phyloP scores from a whole-genome alignment of 1,284 basidiomycete genomes.

The Cutaneotrichosporon curvatum region DNA sequence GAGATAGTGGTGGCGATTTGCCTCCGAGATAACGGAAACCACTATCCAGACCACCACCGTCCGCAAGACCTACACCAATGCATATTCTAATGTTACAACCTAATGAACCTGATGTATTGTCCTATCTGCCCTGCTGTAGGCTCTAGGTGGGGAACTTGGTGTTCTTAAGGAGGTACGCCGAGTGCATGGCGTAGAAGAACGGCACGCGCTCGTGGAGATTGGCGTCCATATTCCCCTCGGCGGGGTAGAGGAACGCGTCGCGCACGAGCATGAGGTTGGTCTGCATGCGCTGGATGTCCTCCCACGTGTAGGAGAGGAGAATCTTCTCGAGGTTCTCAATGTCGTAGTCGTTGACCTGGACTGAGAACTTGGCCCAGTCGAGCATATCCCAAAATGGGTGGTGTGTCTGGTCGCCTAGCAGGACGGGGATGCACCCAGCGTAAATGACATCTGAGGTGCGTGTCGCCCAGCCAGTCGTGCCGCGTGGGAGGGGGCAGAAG shows the following conservation, averaged over 20 bases:
- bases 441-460: conserved; percentile 42
- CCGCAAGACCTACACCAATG: no score
- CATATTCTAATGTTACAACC: no score
- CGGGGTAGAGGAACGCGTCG: conserved; percentile 42
- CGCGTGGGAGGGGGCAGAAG: conserved; percentile 43
- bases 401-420: conserved; percentile 36
- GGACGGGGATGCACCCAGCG: conserved; percentile 46
- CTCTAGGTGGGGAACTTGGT: conserved; percentile 1
- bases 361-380: conserved; percentile 42
- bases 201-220: conserved; percentile 22
- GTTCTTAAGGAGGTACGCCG: conserved; percentile 23
- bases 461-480: conserved; percentile 38
- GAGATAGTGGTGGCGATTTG: no score
- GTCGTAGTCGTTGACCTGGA: conserved; percentile 34
- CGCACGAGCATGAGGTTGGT: conserved; percentile 42
- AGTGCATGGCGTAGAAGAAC: conserved; percentile 37
- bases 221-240: conserved; percentile 21
- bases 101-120: no score
- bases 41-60: no score
- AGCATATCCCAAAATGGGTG: conserved; percentile 43
- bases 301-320: conserved; percentile 28
- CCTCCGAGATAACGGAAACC: no score
- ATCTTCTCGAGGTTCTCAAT: conserved; percentile 38
- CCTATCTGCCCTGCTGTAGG: no score
- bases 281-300: conserved; percentile 33